A percentile compares a stretch with the other conserved stretches of the same genome.
phyloP scores from a whole-genome alignment of 78 protist genomes.

The Salpingoeca rosetta region DNA sequence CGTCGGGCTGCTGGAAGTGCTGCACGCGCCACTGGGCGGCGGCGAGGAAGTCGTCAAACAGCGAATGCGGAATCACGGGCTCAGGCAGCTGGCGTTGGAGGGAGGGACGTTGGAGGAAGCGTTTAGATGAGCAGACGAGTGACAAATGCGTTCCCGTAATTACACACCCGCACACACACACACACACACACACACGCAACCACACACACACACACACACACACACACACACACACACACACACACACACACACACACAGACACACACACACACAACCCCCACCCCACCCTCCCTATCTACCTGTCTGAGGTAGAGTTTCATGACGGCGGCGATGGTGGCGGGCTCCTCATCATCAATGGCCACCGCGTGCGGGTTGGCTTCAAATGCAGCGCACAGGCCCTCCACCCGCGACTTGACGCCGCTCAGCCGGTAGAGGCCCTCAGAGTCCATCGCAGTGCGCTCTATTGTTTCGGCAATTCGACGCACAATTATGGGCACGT shows the following conservation, averaged over 20 bases:
- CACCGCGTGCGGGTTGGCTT: not conserved
- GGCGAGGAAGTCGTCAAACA: not conserved
- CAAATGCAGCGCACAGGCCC: not conserved
- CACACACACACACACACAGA: too few species aligned
- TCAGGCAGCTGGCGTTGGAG: too few species aligned
- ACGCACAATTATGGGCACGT: not conserved
- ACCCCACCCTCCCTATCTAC: too few species aligned
- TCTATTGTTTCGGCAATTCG: not conserved
- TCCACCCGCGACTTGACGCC: not conserved
- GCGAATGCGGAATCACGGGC: not conserved
- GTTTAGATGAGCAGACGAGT: too few species aligned
- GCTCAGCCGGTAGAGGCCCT: not conserved
- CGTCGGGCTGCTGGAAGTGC: not conserved
- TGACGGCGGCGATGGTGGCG: not conserved
- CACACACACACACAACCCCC: too few species aligned
- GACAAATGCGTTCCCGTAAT: too few species aligned
- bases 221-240: too few species aligned
- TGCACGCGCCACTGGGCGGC: not conserved
- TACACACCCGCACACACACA: too few species aligned
- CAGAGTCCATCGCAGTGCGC: not conserved
- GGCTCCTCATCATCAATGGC: not conserved
- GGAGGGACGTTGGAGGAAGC: too few species aligned
- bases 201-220: too few species aligned
- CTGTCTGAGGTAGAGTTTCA: not conserved
- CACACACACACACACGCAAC: too few species aligned